Evolutionary conservation across 2,329 filamentous ascomycete genomes (phyloP).

Genomic region (Amesomyces nigricolor): DNA sequence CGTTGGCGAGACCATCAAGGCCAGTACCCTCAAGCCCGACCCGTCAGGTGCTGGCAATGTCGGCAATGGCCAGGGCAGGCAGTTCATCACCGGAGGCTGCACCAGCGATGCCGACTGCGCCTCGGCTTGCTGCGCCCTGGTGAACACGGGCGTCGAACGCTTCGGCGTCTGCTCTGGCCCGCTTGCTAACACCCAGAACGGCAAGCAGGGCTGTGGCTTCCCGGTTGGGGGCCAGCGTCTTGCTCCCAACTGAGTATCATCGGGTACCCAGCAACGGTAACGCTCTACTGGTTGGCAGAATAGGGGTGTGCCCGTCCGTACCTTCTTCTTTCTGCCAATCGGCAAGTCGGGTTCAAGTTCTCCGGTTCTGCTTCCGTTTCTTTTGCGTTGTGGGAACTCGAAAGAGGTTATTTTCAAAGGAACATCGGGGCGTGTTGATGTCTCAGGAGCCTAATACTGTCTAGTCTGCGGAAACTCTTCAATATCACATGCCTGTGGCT

Average conservation of each 20-base stretch:
- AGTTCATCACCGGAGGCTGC: conserved; percentile 32
- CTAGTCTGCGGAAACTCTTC: too few relatives aligned
- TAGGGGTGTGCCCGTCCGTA: too few relatives aligned
- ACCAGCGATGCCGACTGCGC: conserved; percentile 28
- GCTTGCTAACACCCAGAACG: conserved; percentile 26
- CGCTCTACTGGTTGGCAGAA: too few relatives aligned
- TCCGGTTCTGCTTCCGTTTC: too few relatives aligned
- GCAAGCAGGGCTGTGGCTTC: conserved; percentile 30
- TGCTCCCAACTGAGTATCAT: background rate
- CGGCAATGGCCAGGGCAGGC: conserved; percentile 25
- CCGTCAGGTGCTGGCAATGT: conserved; percentile 32
- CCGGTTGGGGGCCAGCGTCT: conserved; percentile 15
- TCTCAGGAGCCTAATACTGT: too few relatives aligned
- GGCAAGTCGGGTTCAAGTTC: too few relatives aligned
- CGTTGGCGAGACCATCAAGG: conserved; percentile 8
- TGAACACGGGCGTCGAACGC: conserved; percentile 19
- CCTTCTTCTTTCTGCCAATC: too few relatives aligned
- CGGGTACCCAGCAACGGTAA: too few relatives aligned
- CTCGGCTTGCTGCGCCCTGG: conserved; percentile 28
- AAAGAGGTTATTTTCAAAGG: too few relatives aligned
- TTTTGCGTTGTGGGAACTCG: too few relatives aligned
- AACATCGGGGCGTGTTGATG: too few relatives aligned
- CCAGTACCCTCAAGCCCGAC: conserved; percentile 19
- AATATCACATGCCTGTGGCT: too few relatives aligned
- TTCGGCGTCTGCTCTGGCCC: conserved; percentile 29